Evolutionary conservation across 2,329 filamentous ascomycete species (phyloP), one percentile per base, ranked within the genome.

Genomic region (Sarocladiaceae sp.): DNA sequence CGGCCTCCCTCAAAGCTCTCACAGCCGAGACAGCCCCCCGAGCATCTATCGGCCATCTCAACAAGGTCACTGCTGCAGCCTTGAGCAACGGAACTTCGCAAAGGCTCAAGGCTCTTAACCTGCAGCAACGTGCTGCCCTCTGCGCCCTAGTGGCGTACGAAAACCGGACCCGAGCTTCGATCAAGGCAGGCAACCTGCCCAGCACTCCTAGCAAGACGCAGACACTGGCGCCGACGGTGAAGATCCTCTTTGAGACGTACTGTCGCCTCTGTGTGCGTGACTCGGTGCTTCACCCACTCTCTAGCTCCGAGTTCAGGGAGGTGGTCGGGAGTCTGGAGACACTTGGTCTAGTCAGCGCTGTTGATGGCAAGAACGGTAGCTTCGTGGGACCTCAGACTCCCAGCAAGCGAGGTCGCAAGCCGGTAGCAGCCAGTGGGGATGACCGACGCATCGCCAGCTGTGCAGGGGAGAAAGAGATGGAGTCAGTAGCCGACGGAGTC

Each of bases 101-200:
- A 55, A 80, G 93, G 47, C 78, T 98, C 12, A 84, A 86, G 62
- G 82, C 83, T 4, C 78, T 98, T 46, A 98, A 97, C 60, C 74
- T 98, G 2, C 94, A 98, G 60, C 93, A 98, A 63, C 97, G 95
- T 63, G 93, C 91, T 3, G 89, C 91, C 0, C 74, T 98, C 9
- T 98, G 93, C 66, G 81, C 91, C 0, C 73, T 98, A 12, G 76
- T 91, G 31, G 88, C 88, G 2, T 79, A 93, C n/a, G 90, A 96
- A 61, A 87, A 85, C 55, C 81, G 80, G 50, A 83, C 78, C 52
- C 73, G 79, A 40, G 68, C 68, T 6, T 55, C 47, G 44, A 66
- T 70, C 46, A 77, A 67, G 55, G 67, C 66, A 29, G 53, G 64
- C 16, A 58, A 57, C 26, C 53, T 64, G 24, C 56, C 60, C 27